Evolutionary conservation across 768 basidiomycete genomes (phyloP), one percentile per base, ranked within the genome.

Genomic region (Boletus subcaerulescens): DNA sequence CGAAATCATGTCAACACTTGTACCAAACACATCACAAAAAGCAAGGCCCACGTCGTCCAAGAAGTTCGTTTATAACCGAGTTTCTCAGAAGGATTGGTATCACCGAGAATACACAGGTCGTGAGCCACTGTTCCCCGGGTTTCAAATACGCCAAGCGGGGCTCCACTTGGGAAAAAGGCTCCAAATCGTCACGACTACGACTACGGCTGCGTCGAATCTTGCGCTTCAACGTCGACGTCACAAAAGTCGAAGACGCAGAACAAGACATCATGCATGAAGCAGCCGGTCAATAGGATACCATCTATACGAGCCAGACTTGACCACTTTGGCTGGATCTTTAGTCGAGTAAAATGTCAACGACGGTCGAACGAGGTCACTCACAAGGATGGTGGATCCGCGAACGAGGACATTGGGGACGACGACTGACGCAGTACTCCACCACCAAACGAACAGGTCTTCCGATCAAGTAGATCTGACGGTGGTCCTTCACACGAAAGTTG

Each of bases 401-500:
- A 89, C 77, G n/a, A 73, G 72, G 13, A 83, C 68, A 64, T 97
- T 98, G 1, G 78, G 66, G 13, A 78, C 61, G 13, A 78, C 61
- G 17, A 98, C 82, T 4, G 91, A 80, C 3, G 86, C 65, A 0
- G 89, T 86, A 62, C 90, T 88, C 39, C 85, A 71, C 80, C 87
- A 97, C 97, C 97, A 99, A 24, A 96, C 81, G 58, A 95, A 76
- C 0, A 95, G 93, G 68, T 98, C n/a, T 99, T 2, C 97, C 97
- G 20, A 97, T 79, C 42, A 98, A 81, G 70, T 99, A 98, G 56
- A 99, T 89, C 65, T 99, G 97, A 42, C 83, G 82, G 67, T 98
- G 89, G 57, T 98, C 92, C 72, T 94, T 93, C 42, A 97, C 92
- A 97, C 97, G 98, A 74, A 98, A 98, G 73, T 95, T 97, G 93